phyloP scores from a whole-genome alignment of 495 filamentous ascomycete genomes.

The Penicillium canariense region DNA sequence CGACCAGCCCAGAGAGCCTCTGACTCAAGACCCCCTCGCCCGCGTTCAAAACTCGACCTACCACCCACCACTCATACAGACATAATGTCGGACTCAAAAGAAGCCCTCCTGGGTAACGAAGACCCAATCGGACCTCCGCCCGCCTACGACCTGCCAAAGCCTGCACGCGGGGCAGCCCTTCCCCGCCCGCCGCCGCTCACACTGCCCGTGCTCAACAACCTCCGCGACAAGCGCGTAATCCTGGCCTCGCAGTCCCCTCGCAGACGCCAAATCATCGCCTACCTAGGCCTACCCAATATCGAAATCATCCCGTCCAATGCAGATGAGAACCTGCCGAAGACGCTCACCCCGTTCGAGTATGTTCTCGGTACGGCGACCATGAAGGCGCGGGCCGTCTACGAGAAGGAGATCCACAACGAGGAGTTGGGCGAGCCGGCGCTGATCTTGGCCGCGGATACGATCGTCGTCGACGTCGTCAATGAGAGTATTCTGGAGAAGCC shows the following conservation, averaged over 20 bases:
- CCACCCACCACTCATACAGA: constrained; percentile 5
- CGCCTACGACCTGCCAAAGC: constrained; percentile 32
- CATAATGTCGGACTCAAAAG: constrained; percentile 38
- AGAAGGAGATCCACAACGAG: constrained; percentile 57
- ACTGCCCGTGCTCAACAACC: constrained; percentile 70
- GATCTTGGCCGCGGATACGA: constrained; percentile 87
- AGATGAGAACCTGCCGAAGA: constrained; percentile 79
- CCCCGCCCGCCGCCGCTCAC: constrained; percentile 63
- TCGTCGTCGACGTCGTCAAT: constrained; percentile 63
- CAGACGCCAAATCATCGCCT: constrained; percentile 69
- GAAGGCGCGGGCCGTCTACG: constrained; percentile 80
- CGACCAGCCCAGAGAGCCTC: too few species aligned
- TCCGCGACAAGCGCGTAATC: constrained; percentile 73
- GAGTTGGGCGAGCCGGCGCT: constrained; percentile 70
- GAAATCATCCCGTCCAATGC: constrained; percentile 80
- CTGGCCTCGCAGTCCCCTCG: constrained; percentile 87
- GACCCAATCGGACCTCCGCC: constrained; percentile 32
- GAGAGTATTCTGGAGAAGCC: constrained; percentile 91
- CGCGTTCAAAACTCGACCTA: background rate
- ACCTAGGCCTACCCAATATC: constrained; percentile 71
- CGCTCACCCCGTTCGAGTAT: constrained; percentile 82
- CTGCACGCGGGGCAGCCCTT: constrained; percentile 29
- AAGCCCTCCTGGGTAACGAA: constrained; percentile 28
- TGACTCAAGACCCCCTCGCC: too few species aligned
- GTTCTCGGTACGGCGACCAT: constrained; percentile 80